These are phyloP conservation scores for Aspergillus latus DNA, from an alignment of 2,329 filamentous ascomycete species.

Conservation along the genomic window DNA sequence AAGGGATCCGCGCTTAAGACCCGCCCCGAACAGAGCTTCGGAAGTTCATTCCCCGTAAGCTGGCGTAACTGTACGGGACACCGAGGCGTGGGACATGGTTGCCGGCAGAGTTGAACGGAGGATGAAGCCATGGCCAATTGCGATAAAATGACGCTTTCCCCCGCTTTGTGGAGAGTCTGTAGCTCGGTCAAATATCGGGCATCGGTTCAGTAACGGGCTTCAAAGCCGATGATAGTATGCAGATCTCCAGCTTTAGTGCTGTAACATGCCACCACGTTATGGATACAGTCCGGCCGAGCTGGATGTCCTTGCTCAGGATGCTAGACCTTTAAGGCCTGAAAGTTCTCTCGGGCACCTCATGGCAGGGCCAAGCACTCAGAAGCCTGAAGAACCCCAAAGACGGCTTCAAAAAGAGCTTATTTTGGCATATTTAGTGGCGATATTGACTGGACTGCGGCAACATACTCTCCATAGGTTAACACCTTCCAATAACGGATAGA, in stretches of 20 bases:
- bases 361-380: not conserved
- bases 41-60: not conserved
- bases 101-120: not conserved
- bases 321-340: not conserved
- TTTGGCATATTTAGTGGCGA: not conserved
- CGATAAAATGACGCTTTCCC: not conserved
- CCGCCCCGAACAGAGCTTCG: not conserved
- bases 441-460: not conserved
- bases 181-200: conserved; percentile 23
- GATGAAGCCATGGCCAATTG: not conserved
- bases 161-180: conserved; percentile 1
- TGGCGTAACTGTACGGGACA: not conserved
- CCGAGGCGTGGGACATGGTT: not conserved
- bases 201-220: conserved; percentile 16
- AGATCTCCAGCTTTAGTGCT: conserved; percentile 9
- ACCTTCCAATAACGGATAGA: not conserved
- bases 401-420: not conserved
- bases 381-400: not conserved
- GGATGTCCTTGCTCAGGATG: not conserved
- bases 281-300: not conserved
- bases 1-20: conserved; percentile 1
- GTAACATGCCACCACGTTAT: not conserved
- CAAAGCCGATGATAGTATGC: conserved; percentile 2
- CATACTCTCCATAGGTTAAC: not conserved
- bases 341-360: not conserved